A percentile compares a stretch with the other conserved stretches of the same genome.
These are phyloP conservation scores for Aureobasidium sp. DNA, from an alignment of 2,329 filamentous ascomycete species.

Conservation along the genomic window DNA sequence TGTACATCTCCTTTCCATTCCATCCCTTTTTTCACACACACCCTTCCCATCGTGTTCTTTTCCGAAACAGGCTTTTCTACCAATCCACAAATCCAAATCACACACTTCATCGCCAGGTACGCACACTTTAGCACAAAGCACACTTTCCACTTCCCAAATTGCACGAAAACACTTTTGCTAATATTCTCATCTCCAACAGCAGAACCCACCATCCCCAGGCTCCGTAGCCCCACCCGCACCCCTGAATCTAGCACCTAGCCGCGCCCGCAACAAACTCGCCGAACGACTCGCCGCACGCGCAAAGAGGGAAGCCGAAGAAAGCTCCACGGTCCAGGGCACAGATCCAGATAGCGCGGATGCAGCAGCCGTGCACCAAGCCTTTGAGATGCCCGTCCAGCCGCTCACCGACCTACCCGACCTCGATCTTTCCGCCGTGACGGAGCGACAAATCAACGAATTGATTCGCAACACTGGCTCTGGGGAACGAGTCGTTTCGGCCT, in stretches of 20 bases:
- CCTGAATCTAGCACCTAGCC: slow-evolving; percentile 75
- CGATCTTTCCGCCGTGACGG: slow-evolving; percentile 16
- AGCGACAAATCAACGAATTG: slow-evolving; percentile 27
- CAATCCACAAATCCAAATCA: not conserved
- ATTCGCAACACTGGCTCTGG: slow-evolving; percentile 15
- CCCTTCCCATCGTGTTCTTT: too few relatives aligned
- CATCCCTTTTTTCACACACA: not conserved
- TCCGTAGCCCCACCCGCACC: slow-evolving; percentile 43
- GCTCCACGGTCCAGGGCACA: slow-evolving; percentile 16
- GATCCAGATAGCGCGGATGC: slow-evolving; percentile 26
- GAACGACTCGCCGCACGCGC: slow-evolving; percentile 58
- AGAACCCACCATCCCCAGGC: slow-evolving; percentile 1
- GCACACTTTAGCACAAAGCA: not conserved
- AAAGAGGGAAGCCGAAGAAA: slow-evolving; percentile 18
- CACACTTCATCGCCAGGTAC: not conserved
- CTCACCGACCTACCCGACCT: slow-evolving; percentile 38
- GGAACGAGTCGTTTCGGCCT: slow-evolving; percentile 24
- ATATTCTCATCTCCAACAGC: not conserved
- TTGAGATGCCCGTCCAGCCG: slow-evolving; percentile 24
- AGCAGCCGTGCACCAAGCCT: slow-evolving; percentile 22
- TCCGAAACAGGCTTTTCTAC: not conserved
- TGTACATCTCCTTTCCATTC: not conserved
- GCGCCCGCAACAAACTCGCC: slow-evolving; percentile 83
- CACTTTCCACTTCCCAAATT: not conserved
- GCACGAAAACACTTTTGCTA: not conserved